Base-by-base conservation (phyloP, 768 basidiomycete species). In the Boletus rufocinnamomeus region DNA sequence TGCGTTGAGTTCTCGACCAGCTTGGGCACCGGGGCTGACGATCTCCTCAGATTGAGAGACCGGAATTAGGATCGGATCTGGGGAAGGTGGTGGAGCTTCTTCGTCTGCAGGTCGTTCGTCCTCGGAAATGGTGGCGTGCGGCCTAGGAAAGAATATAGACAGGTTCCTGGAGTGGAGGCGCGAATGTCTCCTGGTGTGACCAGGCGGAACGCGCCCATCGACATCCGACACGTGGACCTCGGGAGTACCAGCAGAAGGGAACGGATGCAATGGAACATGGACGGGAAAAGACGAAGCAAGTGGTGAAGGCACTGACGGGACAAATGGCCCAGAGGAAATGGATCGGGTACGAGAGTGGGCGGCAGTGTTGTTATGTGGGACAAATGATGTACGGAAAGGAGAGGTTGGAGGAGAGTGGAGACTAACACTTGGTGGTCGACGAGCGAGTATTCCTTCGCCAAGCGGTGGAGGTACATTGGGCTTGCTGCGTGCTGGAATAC, bases 131-230 rank as follows among this genome's bases (percentile, higher is more conserved):
- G 85, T 78, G 9, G 80, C 77, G 0, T 81, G 75, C 0, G 85
- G 82, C 35, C 86, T 83, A 17, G 95, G 95, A 66, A 97, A 97
- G 80, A 88, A 96, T 19, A 96, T 79, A 1, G 93, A 95, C 3
- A 97, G 77, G 67, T 98, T 98, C 47, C 94, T 85, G 0, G 94
- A 95, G 69, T 97, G 94, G 19, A 96, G 77, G 2, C 92, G 82
- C 4, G 84, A 74, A 72, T 94, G 92, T 45, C 79, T 65, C 46
- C 79, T 69, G n/a, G 54, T 70, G 10, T 74, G 73, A 23, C 69
- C 58, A 25, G 70, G 72, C 1, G 63, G 67, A 17, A 59, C 40
- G n/a, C 23, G 49, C 10, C 44, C 27, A 38, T 64, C 59, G 3
- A 16, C 43, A n/a, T 72, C 68, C 3, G 57, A 35, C 14, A 59